Percentiles rank a stretch among this genome's conserved stretches.
Conservation (phyloP, 139 green algal species). For the Coccomyxa sp. region DNA sequence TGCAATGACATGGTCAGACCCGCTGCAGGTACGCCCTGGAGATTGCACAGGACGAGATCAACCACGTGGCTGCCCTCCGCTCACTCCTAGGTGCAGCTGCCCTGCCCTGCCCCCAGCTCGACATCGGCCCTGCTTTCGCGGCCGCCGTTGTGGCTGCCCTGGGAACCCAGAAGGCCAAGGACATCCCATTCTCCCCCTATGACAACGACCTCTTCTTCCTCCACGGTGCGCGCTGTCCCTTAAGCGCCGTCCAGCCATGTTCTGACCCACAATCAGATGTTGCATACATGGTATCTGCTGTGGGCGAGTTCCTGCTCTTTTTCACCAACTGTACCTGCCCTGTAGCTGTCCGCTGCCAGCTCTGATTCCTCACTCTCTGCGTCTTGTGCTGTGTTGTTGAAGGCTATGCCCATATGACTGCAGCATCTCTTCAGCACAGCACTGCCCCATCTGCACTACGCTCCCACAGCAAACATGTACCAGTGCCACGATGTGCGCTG, state of each 20-base stretch:
- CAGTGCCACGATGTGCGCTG: not conserved
- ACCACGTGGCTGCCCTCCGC: conserved; percentile 28
- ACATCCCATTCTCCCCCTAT: conserved; percentile 40
- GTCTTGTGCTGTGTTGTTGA: not conserved
- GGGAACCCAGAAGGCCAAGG: conserved; percentile 23
- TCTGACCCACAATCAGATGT: not conserved
- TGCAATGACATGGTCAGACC: not conserved
- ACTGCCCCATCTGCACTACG: not conserved
- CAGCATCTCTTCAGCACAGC: not conserved
- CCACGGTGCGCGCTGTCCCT: conserved; percentile 14
- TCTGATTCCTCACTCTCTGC: not conserved
- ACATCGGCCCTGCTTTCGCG: conserved; percentile 38
- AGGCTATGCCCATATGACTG: not conserved
- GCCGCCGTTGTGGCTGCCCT: conserved; percentile 37
- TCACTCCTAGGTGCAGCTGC: conserved; percentile 19
- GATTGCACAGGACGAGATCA: conserved; percentile 33
- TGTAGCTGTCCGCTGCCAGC: not conserved
- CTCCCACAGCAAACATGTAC: not conserved
- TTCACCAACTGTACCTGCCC: not conserved
- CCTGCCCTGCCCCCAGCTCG: conserved; percentile 19
- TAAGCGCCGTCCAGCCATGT: not conserved
- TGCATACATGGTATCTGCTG: not conserved
- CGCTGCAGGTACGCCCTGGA: not conserved
- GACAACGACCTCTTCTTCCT: conserved; percentile 41
- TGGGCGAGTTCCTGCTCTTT: not conserved